A percentile compares a stretch with the other conserved stretches of the same genome.
Evolutionary conservation across 108 stramenopile species (phyloP).

Genomic region (Nitzschia sp.): DNA sequence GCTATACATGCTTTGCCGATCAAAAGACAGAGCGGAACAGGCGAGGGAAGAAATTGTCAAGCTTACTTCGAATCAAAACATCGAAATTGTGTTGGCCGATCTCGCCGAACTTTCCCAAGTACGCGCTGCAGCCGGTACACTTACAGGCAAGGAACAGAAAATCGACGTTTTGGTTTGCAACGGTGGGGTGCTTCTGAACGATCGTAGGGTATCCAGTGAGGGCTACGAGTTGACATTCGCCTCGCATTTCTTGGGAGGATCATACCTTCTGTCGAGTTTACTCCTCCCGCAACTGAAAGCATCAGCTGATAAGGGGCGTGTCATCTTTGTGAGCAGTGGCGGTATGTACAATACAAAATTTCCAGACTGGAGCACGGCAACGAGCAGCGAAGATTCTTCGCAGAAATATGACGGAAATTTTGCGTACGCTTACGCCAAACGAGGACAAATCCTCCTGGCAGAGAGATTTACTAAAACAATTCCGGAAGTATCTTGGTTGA

Average conservation of each 20-base stretch:
- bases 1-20: slow-evolving; percentile 92
- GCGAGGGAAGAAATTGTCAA: slow-evolving; percentile 77
- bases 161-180: slow-evolving; percentile 91
- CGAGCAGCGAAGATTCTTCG: slow-evolving; percentile 44
- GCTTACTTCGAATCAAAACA: slow-evolving; percentile 53
- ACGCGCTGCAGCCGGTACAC: slow-evolving; percentile 47
- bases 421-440: slow-evolving; percentile 91
- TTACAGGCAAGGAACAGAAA: slow-evolving; percentile 60
- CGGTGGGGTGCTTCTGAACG: slow-evolving; percentile 89
- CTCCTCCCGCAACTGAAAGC: slow-evolving; percentile 63
- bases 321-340: slow-evolving; percentile 52
- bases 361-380: slow-evolving; percentile 79
- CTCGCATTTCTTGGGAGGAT: slow-evolving; percentile 82
- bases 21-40: slow-evolving; percentile 75
- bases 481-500: slow-evolving; percentile 59
- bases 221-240: slow-evolving; percentile 91
- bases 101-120: slow-evolving; percentile 62
- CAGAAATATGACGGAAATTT: slow-evolving; percentile 78
- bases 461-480: slow-evolving; percentile 64
- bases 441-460: slow-evolving; percentile 90
- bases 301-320: slow-evolving; percentile 36
- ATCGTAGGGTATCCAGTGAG: slow-evolving; percentile 73
- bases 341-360: slow-evolving; percentile 93
- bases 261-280: slow-evolving; percentile 76
- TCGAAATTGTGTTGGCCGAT: slow-evolving; percentile 52